Evolutionary conservation across 768 basidiomycete genomes (phyloP), one percentile per base, ranked within the genome.

Genomic region (Leccinum pellstonianum): DNA sequence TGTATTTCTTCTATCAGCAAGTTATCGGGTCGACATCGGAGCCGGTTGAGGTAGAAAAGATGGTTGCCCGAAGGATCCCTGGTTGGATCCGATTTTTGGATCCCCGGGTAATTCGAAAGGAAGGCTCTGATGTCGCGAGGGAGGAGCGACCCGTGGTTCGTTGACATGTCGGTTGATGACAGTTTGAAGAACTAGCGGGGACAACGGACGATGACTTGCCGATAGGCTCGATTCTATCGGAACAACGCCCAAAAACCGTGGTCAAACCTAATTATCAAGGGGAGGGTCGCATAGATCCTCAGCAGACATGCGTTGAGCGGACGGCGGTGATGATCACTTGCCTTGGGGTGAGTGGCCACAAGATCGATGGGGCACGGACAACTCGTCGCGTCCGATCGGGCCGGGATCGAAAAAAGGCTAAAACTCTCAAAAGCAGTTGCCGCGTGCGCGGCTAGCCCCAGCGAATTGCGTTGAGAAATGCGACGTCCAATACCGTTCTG

Each of bases 1-100:
- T 86, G 86, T 17, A 90, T 77, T 61, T 88, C 84, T 53, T 86
- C 83, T 65, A 91, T 82, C 52, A 79, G 73, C 23, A 83, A 70
- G 62, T 82, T 75, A 70, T 88, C 87, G 21, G 88, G 90, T 14
- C 74, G 77, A 67, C 86, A 90, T 46, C 80, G 80, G 47, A 76
- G 65, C 25, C 64, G 76, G 69, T 86, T 85, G 49, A 76, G 75
- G 70, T 90, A 89, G 70, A 91, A 91, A 49, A 78, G 70, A 31
- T 83, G 69, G 70, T 91, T 91, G 1, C 73, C 79, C 10, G 59
- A 59, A 38, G 60, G 59, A 38, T 62, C 49, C 8, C 33, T 60
- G 31, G 10, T 54, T 55, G 48, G 55, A 19, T 60, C 57, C 25
- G 60, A 60, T 52, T 23, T 58, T 51, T 35, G 25, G 47, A 61